Base-by-base conservation (phyloP, 805 yeast species). In the Saccharomycopsis synnaedendra region DNA sequence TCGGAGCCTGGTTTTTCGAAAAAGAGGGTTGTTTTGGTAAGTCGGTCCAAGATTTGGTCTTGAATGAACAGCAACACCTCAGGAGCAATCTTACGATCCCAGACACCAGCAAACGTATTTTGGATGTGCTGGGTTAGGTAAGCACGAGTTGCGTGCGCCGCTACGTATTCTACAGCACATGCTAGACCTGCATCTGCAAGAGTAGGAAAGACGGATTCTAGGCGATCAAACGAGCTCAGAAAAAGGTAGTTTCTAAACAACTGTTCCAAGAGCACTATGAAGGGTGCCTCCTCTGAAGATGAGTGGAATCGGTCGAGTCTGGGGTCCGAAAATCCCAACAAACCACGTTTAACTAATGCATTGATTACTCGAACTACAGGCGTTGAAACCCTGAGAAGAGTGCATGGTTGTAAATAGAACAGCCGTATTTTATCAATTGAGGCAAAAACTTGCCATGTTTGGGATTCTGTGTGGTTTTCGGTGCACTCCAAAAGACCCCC, bases 231-330 rank as follows among this genome's bases (percentile, higher is more conserved):
- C 27, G 34, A 27, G 5, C 8, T 29, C 9, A 27, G 11, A 32
- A 10, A 45, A 5, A 46, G 30, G 4, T 35, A 42, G 8, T 42
- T 35, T 5, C 29, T 29, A 30, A 32, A 43, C 9, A 46, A 32
- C 4, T 42, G n/a, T 19, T 43, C 30, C 42, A 46, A 35, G 32
- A 42, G 35, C 9, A 32, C 39, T 5, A 45, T 11, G 19, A 45
- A 45, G 19, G 5, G 27, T 9, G 9, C 28, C 4, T 35, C 7
- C 6, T 42, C 7, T 29, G 4, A n/a, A n/a, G 7, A 5, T 6
- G 34, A 11, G 7, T 7, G 11, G 6, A 28, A 8, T 7, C 11
- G 29, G 27, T 38, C 8, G 40, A 28, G 34, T 11, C 8, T 38
- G 2, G n/a, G 11, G n/a, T 10, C n/a, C n/a, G 37, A 10, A n/a